Evolutionary conservation across 1,284 basidiomycete species (phyloP), one percentile per base, ranked within the genome.

Genomic region (Ustilago nuda): DNA sequence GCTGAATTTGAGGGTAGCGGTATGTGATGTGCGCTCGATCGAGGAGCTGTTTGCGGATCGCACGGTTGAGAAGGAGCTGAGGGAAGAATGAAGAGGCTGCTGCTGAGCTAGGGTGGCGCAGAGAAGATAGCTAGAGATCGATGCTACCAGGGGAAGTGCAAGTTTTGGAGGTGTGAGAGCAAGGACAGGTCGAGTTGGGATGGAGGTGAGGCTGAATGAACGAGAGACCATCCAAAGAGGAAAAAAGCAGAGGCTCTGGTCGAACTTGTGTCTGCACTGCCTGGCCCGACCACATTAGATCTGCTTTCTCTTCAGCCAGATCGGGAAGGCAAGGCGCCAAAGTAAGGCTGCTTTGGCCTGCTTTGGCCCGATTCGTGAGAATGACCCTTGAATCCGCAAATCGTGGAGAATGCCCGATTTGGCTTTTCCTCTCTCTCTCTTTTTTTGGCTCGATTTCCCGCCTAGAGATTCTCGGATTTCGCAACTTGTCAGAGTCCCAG

Each of bases 261-360:
- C 9, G 48, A 50, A 32, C 5, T 19, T 23, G 45, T 30, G 4
- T 23, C 2, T n/a, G 23, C 5, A 27, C 27, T 46, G 50, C 63
- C 57, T 64, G 61, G 46, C 61, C 61, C 61, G 55, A 64, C 61
- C 61, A 57, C 55, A 48, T 32, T 48, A 17, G 8, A 19, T 15
- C 2, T 2, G 4, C 52, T 54, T 19, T 54, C 43, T 48, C 43
- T 58, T 45, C n/a, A 23, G 43, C n/a, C 43, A 45, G 7, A 23
- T 19, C 43, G 43, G 13, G 8, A 45, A 13, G 55, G 30, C 11
- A 43, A 39, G 39, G 39, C 17, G 39, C n/a, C 43, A 23, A 23
- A 23, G 23, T 23, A 23, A 23, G 23, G 23, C 23, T 23, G 23
- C 23, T 23, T 23, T 23, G 39, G 39, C 39, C 2, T n/a, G n/a